Conservation (phyloP, 176 grass and related monocot species). For the Elaeis guineensis region DNA sequence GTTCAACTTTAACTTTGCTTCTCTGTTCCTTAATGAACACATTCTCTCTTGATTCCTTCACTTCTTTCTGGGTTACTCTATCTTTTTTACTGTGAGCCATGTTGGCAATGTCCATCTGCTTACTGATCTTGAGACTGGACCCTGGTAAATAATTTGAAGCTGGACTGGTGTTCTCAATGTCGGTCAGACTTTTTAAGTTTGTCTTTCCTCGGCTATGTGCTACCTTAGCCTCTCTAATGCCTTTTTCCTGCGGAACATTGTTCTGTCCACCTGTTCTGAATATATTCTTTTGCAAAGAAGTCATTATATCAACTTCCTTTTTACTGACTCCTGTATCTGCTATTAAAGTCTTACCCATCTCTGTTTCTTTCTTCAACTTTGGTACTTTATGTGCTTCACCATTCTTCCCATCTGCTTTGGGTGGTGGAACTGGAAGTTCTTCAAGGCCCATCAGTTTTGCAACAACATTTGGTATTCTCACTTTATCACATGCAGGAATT, state of each 20-base stretch:
- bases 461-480: constrained; percentile 67
- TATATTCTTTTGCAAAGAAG: constrained; percentile 20
- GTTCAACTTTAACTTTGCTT: constrained; percentile 18
- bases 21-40: constrained; percentile 19
- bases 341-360: constrained; percentile 7
- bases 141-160: neutral
- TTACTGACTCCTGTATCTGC: constrained; percentile 18
- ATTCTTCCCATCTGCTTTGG: constrained; percentile 16
- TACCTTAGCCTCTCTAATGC: neutral
- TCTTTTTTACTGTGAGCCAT: constrained; percentile 32
- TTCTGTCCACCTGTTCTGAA: constrained; percentile 1
- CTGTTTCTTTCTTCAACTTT: constrained; percentile 33
- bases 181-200: neutral
- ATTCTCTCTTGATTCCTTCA: constrained; percentile 21
- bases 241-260: neutral
- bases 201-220: constrained; percentile 1
- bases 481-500: constrained; percentile 30
- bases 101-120: constrained; percentile 2
- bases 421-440: constrained; percentile 60
- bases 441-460: constrained; percentile 96
- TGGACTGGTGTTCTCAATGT: neutral
- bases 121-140: neutral
- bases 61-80: constrained; percentile 39
- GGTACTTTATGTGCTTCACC: constrained; percentile 37
- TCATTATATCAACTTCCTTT: constrained; percentile 7